Evolutionary conservation across 176 grass and related monocot genomes (phyloP), one percentile per base, ranked within the genome.

Genomic region (Musa itinerans): DNA sequence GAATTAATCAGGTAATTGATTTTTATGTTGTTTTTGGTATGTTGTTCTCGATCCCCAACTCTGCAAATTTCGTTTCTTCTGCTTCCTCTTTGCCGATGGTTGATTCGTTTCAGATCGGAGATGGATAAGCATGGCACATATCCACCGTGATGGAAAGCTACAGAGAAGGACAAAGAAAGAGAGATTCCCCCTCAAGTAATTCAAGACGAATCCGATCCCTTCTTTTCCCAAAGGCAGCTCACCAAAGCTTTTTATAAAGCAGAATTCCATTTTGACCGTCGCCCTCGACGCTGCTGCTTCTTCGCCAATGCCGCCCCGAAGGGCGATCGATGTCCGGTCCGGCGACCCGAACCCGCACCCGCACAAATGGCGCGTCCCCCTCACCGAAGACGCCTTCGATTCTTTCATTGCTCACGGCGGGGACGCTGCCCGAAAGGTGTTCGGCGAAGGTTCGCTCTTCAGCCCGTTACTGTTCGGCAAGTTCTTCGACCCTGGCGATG

Each of bases 401-500:
- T 48, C 80, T 26, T 89, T 92, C 82, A 43, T 86, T 57, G 78
- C 79, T 53, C 82, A 73, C 10, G 80, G 68, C 8, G 87, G 72
- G 55, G 83, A 85, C 57, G 89, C 83, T 0, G 82, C 83, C 3
- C 84, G 83, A 72, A 68, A 89, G 56, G 87, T 92, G 50, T 96
- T 96, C 65, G 80, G 68, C 2, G 92, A 96, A 27, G 92, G 87
- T 1, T 96, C 92, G 3, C 83, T 92, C 9, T 87, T 92, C 78
- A 89, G 92, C 78, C 92, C 92, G 3, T 77, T 86, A 78, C 74
- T 96, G 27, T 92, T 92, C 51, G 92, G 89, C 68, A 96, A 92
- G 11, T 96, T 96, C 83, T 96, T 96, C 52, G 93, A 96, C 80
- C 93, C 93, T 12, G 89, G 83, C 15, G 93, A 96, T 74, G 85